Evolutionary conservation across 768 basidiomycete species (phyloP).

Genomic region (Boletus vermiculosoides): DNA sequence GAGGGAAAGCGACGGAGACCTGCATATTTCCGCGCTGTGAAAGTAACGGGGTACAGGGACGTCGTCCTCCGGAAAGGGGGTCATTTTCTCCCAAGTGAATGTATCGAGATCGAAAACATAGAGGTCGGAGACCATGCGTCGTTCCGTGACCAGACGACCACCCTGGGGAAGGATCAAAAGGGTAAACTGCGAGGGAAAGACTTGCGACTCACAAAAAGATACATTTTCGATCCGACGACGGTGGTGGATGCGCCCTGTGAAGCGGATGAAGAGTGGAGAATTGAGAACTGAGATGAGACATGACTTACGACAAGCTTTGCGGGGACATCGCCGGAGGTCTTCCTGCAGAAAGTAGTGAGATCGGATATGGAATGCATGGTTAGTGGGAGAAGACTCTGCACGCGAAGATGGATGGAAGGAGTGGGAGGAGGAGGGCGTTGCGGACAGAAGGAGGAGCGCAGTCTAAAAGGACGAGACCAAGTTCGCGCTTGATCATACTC

Average conservation of each 20-base stretch:
- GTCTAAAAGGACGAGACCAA: conserved; percentile 23
- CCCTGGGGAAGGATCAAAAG: conserved; percentile 48
- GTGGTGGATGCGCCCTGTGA: conserved; percentile 86
- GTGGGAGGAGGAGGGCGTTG: conserved; percentile 12
- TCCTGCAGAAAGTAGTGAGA: conserved; percentile 81
- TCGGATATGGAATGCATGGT: conserved; percentile 82
- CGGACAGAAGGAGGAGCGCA: conserved; percentile 9
- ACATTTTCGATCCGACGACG: conserved; percentile 83
- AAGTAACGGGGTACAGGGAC: conserved; percentile 89
- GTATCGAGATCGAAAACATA: conserved; percentile 86
- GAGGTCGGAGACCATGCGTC: conserved; percentile 87
- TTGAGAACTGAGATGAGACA: background rate
- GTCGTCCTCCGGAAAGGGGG: conserved; percentile 59
- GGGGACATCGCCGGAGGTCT: conserved; percentile 83
- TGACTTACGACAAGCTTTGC: conserved; percentile 79
- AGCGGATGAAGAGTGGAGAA: background rate
- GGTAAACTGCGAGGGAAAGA: background rate
- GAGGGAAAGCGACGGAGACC: conserved; percentile 16
- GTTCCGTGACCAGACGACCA: conserved; percentile 81
- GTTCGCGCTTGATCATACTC: conserved; percentile 12
- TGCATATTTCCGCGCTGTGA: conserved; percentile 87
- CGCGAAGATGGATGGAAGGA: background rate
- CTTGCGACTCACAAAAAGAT: conserved; percentile 68
- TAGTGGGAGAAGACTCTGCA: background rate
- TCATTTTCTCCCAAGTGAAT: conserved; percentile 75